phyloP scores from a whole-genome alignment of 306 rosid species.

The Begonia fuchsioides region DNA sequence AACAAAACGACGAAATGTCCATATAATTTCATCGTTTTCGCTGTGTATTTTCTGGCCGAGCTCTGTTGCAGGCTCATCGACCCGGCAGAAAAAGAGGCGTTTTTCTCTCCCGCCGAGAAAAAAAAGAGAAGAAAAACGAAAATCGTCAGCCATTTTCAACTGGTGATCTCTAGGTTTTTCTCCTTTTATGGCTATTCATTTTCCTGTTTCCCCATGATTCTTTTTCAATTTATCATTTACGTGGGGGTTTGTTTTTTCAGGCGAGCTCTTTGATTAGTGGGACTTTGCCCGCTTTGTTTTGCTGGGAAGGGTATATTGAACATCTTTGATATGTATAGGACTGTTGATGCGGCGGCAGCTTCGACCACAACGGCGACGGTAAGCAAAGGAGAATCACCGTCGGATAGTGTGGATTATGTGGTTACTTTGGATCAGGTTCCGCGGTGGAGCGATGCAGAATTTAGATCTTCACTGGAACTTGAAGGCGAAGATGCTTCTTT shows the following conservation, averaged over 20 bases:
- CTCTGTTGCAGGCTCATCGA: constrained; percentile 21
- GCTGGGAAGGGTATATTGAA: constrained; percentile 17
- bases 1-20: no score
- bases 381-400: constrained; percentile 36
- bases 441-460: constrained; percentile 82
- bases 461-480: constrained; percentile 36
- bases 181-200: no score
- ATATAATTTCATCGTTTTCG: no score
- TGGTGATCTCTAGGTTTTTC: background rate
- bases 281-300: constrained; percentile 11
- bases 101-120: background rate
- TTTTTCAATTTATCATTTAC: constrained; percentile 4
- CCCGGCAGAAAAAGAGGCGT: constrained; percentile 15
- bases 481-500: constrained; percentile 53
- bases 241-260: constrained; percentile 8
- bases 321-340: constrained; percentile 45
- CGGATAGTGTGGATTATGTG: constrained; percentile 50
- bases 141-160: background rate
- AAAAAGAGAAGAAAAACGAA: constrained; percentile 5
- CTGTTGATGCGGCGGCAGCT: constrained; percentile 48
- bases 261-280: constrained; percentile 15
- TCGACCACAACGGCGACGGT: constrained; percentile 11
- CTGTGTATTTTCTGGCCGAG: no score
- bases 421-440: constrained; percentile 91
- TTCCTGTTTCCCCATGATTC: background rate